Base-by-base conservation (phyloP, 2,329 filamentous ascomycete species). In the Stachybotrys echinatus region DNA sequence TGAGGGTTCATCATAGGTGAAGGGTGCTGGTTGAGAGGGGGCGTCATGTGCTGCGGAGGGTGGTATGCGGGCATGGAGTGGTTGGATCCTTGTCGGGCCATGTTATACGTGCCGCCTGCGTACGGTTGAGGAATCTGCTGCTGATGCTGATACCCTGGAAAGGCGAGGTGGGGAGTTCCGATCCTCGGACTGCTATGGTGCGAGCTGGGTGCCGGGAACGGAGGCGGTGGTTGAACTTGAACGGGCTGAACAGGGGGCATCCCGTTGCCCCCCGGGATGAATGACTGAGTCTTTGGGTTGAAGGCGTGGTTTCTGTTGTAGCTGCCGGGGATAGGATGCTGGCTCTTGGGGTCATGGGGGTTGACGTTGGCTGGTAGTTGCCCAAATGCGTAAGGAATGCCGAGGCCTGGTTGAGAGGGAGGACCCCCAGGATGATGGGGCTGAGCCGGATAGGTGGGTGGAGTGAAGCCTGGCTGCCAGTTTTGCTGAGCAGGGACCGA, bases 201-300 rank as follows among this genome's bases (percentile, higher is more conserved):
- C 38, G 73, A 74, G 38, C 70, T 72, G 8, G 70, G 70, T 31
- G 74, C 74, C 42, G 68, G 74, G 53, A 75, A 81, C 1, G 73
- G 71, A 17, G 72, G 72, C 53, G 74, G 70, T 6, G 75, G 27
- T 14, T 34, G 27, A 34, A 34, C 27, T 14, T 8, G 27, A 34
- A 34, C 71, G 27, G 71, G 70, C 39, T 74, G 76, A 55, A 75
- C 72, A 4, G 75, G 71, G 23, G 72, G 68, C 65, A 79, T 74
- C 22, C 74, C 71, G 54, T 68, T 74, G 53, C 81, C 63, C 18
- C 70, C 67, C 44, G 92, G 92, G 21, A 96, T 82, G 67, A 97
- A 96, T 0, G 92, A 88, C 62, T 95, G 89, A 17, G 89, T 96
- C 71, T 95, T 92, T 1, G 92, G 92, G 63, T 96, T 96, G 73